These are phyloP conservation scores for Datura wrightii DNA, from an alignment of 257 asterid genomes.

Conservation along the genomic window DNA sequence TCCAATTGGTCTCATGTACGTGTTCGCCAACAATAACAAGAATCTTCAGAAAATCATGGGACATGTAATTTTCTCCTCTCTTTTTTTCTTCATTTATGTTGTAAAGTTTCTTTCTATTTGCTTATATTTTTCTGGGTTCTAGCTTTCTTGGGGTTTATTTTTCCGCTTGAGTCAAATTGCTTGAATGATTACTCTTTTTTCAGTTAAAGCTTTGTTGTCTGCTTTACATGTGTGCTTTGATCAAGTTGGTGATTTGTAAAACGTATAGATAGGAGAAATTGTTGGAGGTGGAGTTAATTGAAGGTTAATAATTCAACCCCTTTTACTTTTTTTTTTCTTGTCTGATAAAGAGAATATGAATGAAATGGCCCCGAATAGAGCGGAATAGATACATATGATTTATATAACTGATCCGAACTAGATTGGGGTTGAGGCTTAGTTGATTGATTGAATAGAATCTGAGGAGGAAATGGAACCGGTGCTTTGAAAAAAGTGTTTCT, in stretches of 20 bases:
- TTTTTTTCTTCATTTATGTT: background rate
- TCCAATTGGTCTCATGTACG: slow-evolving; percentile 90
- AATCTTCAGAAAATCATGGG: slow-evolving; percentile 89
- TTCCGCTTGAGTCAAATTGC: background rate
- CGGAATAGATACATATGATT: background rate
- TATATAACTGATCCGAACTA: background rate
- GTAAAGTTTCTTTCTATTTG: background rate
- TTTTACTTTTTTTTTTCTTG: background rate
- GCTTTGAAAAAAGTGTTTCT: background rate
- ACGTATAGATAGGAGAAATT: background rate
- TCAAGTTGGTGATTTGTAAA: background rate
- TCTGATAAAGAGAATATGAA: background rate
- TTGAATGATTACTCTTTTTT: background rate
- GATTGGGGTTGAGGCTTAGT: background rate
- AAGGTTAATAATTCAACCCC: background rate
- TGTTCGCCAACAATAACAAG: slow-evolving; percentile 74
- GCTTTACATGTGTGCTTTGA: background rate
- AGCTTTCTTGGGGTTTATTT: background rate
- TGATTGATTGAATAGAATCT: background rate
- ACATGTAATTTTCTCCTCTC: slow-evolving; percentile 49
- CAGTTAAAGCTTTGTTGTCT: background rate
- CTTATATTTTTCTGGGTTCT: background rate
- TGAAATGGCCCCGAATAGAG: background rate
- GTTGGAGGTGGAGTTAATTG: background rate
- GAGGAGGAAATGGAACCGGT: background rate